Conservation (phyloP, 1,139 yeast species). For the Pichia sp. region DNA sequence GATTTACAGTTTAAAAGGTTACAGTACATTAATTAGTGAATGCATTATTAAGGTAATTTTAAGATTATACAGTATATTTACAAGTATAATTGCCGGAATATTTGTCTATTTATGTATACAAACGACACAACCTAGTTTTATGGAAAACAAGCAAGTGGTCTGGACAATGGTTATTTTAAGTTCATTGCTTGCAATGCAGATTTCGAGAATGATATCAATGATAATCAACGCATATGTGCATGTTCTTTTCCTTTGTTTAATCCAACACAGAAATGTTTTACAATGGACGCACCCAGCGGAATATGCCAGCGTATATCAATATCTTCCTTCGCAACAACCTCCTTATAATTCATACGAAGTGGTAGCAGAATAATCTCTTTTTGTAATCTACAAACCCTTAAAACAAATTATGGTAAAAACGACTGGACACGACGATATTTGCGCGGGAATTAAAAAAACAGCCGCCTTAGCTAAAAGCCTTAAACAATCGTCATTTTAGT, state of each 20-base stretch:
- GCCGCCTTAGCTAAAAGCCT: no score
- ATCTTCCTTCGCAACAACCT: background rate
- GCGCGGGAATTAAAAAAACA: background rate
- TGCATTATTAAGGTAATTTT: conserved; percentile 76
- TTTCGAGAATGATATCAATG: conserved; percentile 64
- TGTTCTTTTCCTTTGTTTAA: conserved; percentile 79
- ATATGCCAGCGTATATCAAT: background rate
- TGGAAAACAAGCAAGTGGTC: no score
- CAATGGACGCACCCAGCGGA: conserved; percentile 62
- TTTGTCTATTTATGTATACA: conserved; percentile 63
- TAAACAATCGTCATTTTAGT: no score
- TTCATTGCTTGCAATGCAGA: conserved; percentile 54
- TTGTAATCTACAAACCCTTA: no score
- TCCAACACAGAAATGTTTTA: conserved; percentile 80
- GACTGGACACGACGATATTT: no score
- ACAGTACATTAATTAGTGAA: conserved; percentile 55
- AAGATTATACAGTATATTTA: conserved; percentile 63
- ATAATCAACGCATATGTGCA: conserved; percentile 78
- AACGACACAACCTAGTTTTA: background rate
- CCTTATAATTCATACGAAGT: background rate
- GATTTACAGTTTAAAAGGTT: conserved; percentile 67
- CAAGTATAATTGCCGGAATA: conserved; percentile 44
- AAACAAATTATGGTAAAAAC: background rate
- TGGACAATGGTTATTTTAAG: conserved; percentile 55
- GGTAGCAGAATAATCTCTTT: background rate